Percentiles rank a stretch among this genome's conserved stretches.
phyloP scores from a whole-genome alignment of 192 early-diverging fungal species.

The Coemansia sp. region DNA sequence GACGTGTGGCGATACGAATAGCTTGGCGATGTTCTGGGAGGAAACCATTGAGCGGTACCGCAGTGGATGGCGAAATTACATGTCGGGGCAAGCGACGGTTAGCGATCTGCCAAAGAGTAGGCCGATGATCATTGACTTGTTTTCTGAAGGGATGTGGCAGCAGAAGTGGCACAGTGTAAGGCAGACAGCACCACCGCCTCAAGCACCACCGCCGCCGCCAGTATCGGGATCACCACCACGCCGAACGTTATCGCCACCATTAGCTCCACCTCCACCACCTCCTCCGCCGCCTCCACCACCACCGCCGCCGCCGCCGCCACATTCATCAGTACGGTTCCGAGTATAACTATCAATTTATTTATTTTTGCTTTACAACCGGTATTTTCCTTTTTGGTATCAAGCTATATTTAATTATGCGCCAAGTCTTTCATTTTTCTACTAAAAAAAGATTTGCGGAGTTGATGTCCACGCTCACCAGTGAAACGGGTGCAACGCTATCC shows the following conservation, averaged over 20 bases:
- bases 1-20: constrained; percentile 59
- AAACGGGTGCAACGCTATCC: constrained; percentile 4
- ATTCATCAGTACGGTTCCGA: background rate
- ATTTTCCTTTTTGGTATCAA: too few relatives aligned
- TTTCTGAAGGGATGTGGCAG: constrained; percentile 46
- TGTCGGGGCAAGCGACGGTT: background rate
- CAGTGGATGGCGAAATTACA: constrained; percentile 29
- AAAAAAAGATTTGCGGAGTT: background rate
- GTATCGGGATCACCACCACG: background rate
- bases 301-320: background rate
- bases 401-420: too few relatives aligned
- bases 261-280: background rate
- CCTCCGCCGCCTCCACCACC: background rate
- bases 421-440: background rate
- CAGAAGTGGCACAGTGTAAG: background rate
- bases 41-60: constrained; percentile 43
- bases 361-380: too few relatives aligned
- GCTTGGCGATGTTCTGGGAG: constrained; percentile 69
- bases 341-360: background rate
- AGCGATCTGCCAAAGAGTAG: constrained; percentile 21
- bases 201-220: background rate
- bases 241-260: background rate
- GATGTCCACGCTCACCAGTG: background rate
- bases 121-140: constrained; percentile 42
- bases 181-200: background rate